Evolutionary conservation across 2,329 filamentous ascomycete genomes (phyloP).

Genomic region (Hypoxylon rubiginosum): DNA sequence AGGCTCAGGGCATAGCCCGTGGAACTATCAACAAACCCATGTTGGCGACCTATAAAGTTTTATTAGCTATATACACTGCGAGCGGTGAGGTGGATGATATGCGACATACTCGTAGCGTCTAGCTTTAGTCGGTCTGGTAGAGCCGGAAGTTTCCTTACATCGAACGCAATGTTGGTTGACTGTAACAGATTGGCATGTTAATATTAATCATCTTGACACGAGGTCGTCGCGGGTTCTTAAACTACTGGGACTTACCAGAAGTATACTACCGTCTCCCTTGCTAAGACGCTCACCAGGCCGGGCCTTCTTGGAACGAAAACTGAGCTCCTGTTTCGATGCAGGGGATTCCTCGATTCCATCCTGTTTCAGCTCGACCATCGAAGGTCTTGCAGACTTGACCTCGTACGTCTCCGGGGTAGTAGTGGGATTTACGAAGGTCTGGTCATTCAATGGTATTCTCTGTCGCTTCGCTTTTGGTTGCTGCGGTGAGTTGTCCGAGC

Average conservation of each 20-base stretch:
- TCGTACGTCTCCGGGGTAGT: slow-evolving; percentile 67
- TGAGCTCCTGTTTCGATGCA: slow-evolving; percentile 65
- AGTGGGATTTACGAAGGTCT: slow-evolving; percentile 68
- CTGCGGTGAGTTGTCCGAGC: slow-evolving; percentile 66
- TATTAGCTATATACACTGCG: slow-evolving; percentile 41
- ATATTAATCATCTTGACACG: slow-evolving; percentile 25
- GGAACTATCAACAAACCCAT: slow-evolving; percentile 74
- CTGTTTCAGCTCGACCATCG: slow-evolving; percentile 60
- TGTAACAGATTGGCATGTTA: slow-evolving; percentile 56
- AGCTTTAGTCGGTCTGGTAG: slow-evolving; percentile 82
- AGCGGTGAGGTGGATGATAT: slow-evolving; percentile 12
- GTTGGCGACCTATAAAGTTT: slow-evolving; percentile 67
- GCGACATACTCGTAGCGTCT: slow-evolving; percentile 72
- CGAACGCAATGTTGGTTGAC: slow-evolving; percentile 88
- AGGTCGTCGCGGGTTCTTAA: slow-evolving; percentile 14
- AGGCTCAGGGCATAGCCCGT: slow-evolving; percentile 83
- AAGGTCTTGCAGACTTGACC: slow-evolving; percentile 66
- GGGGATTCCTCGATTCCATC: slow-evolving; percentile 61
- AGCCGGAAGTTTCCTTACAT: slow-evolving; percentile 85
- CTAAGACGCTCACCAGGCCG: slow-evolving; percentile 72
- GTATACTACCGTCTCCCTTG: slow-evolving; percentile 76
- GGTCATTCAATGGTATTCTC: slow-evolving; percentile 69
- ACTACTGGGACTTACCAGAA: slow-evolving; percentile 68
- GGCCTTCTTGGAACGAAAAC: slow-evolving; percentile 72
- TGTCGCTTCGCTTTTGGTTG: slow-evolving; percentile 75